Base-by-base conservation (phyloP, 371 early-diverging fungal genomes). In the Saksenaea vasiformis region DNA sequence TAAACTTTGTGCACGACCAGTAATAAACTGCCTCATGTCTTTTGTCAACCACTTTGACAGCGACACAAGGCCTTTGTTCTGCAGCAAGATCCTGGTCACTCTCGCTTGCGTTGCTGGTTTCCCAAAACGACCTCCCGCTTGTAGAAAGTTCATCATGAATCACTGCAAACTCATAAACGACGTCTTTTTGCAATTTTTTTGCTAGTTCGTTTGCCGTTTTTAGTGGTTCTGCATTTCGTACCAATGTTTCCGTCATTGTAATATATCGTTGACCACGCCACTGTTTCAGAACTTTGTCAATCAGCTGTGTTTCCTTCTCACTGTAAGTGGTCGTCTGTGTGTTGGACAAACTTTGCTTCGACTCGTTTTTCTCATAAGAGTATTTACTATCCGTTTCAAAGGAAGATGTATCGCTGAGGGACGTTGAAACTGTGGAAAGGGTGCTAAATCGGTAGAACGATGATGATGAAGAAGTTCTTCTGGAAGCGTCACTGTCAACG, bases 201-300 rank as follows among this genome's bases (percentile, higher is more conserved):
- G 90, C 83, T 58, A 92, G 91, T 8, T 93, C 83, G 60, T 94
- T 95, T 54, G 93, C 94, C 58, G 93, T 91, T 70, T 93, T 92
- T 24, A 95, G 66, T 14, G 89, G 58, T 0, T 86, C 83, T 0
- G 90, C 90, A 57, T 86, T 83, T 22, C 79, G 77, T 31, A 90
- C 67, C 28, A 92, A 80, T 17, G 75, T 79, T 62, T 91, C 89
- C 1, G 90, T 88, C 67, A 93, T 85, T 10, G 76, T 69, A 14
- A 93, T 85, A 60, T 79, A 85, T 47, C 87, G 76, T 41, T 85
- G 72, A 34, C 80, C 67, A 61, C 85, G 84, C 91, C 93, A 91
- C 51, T 79, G 74, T 17, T 61, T 27, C 15, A 77, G 44, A 26
- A 28, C 38, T 31, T 47, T 74, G 76, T 31, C 78, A 73, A 9